Conservation (phyloP, 495 filamentous ascomycete species). For the Staphylotrichum tortipilum region DNA sequence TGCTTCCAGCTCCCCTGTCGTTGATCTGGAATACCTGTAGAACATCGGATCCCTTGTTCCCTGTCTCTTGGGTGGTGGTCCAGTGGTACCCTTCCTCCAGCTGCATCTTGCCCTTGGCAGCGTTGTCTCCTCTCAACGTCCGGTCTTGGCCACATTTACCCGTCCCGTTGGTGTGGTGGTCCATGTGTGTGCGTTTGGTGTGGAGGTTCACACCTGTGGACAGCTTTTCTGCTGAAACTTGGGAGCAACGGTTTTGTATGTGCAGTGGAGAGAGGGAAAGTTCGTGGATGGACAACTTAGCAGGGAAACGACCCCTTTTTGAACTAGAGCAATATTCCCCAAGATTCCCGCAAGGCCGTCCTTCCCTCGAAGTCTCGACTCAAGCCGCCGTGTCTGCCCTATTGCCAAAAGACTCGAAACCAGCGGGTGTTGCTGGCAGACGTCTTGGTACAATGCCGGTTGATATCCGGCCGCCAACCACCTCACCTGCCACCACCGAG, state of each 20-base stretch:
- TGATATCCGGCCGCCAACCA: conserved; percentile 8
- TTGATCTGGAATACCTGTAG: conserved; percentile 17
- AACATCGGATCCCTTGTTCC: not conserved
- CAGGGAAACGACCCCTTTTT: no score
- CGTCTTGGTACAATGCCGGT: conserved; percentile 14
- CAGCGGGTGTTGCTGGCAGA: conserved; percentile 3
- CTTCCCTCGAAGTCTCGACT: not conserved
- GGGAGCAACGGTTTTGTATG: no score
- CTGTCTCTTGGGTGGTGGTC: not conserved
- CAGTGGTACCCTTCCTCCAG: no score
- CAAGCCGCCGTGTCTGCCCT: not conserved
- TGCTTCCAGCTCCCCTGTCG: not conserved
- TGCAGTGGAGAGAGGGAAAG: no score
- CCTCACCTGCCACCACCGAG: conserved; percentile 8
- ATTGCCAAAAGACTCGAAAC: conserved; percentile 13
- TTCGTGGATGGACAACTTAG: no score
- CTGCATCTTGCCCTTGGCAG: not conserved
- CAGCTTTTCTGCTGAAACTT: no score
- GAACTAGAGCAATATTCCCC: no score
- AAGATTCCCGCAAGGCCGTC: not conserved
- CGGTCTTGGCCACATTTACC: conserved; percentile 9
- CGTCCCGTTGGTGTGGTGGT: conserved; percentile 9
- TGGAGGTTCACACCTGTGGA: no score
- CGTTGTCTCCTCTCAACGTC: not conserved
- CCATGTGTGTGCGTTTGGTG: no score